Evolutionary conservation across 31 red algal species (phyloP), one percentile per base, ranked within the genome.

Genomic region (Asparagopsis taxiformis): DNA sequence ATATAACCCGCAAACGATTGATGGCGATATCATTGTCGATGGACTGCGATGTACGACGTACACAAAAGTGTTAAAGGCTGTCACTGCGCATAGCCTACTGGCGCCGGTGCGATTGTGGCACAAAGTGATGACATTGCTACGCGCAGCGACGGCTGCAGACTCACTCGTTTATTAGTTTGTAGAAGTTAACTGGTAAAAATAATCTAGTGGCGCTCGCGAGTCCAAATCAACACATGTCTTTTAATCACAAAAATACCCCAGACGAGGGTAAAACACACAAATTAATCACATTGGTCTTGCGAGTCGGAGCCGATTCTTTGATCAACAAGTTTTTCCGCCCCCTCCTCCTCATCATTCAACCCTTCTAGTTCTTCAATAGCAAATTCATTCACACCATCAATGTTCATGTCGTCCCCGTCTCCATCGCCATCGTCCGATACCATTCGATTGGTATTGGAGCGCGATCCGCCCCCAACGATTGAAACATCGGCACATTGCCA

Each of bases 1-100:
- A 26, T 92, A 79, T 62, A 92, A 92, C 62, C 79, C 80, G 65
- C 89, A 92, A 15, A 92, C 89, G 31, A 26, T 85, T 51, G 24
- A 68, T 10, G 79, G 79, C 13, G 79, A 85, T 44, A 72, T 85
- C 21, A 73, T 92, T 24, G 89, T 92, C 6, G 89, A 84, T 46
- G 73, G 74, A 1, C 62, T 92, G 22, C 29, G 39, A 11, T 73
- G 60, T 9, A 68, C 39, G 32, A 72, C 79, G 48, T 92, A 74
- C 58, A 92, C 89, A 8, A 55, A 32, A 1, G 67, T 35, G 15
- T 65, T 85, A 0, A 23, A 49, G 24, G 36, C 74, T 3, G 55
- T 3, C 20, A 35, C 66, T 49, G 88, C 88, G 21, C 32, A 37
- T 3, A 72, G 72, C 20, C 28, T 84, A 74, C 73, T 92, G 0